phyloP scores from a whole-genome alignment of 2,329 filamentous ascomycete species.

The Talaromyces sp. region DNA sequence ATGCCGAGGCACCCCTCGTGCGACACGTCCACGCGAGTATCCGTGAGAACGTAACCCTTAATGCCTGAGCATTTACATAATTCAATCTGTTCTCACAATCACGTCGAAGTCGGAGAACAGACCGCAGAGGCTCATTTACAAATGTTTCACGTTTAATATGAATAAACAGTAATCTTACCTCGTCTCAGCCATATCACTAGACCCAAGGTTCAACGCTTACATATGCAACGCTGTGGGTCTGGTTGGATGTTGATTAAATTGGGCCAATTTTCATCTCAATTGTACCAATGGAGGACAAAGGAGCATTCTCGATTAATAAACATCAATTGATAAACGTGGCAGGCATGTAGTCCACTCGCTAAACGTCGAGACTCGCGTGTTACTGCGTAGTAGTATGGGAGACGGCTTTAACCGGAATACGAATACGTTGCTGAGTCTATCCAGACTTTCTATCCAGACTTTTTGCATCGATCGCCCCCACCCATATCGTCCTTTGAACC shows the following conservation, averaged over 20 bases:
- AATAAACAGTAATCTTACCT: background rate
- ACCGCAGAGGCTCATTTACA: background rate
- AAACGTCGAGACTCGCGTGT: background rate
- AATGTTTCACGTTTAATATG: background rate
- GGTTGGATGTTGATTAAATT: background rate
- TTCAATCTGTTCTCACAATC: background rate
- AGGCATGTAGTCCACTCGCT: background rate
- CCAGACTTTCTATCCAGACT: background rate
- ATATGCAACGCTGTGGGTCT: background rate
- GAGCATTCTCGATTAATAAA: background rate
- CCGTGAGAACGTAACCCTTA: background rate
- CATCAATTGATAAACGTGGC: background rate
- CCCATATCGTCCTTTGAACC: background rate
- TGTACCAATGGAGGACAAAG: background rate
- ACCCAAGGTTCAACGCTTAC: background rate
- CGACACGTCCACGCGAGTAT: background rate
- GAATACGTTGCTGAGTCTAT: background rate
- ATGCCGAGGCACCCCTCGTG: background rate
- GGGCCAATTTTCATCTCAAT: background rate
- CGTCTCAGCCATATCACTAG: slow-evolving; percentile 4
- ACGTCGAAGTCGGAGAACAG: background rate
- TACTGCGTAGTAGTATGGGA: background rate
- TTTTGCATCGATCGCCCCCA: background rate
- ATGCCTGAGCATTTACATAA: background rate
- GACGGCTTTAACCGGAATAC: background rate